Conservation (phyloP, 2,329 filamentous ascomycete species). For the Hypoxylon sp. region DNA sequence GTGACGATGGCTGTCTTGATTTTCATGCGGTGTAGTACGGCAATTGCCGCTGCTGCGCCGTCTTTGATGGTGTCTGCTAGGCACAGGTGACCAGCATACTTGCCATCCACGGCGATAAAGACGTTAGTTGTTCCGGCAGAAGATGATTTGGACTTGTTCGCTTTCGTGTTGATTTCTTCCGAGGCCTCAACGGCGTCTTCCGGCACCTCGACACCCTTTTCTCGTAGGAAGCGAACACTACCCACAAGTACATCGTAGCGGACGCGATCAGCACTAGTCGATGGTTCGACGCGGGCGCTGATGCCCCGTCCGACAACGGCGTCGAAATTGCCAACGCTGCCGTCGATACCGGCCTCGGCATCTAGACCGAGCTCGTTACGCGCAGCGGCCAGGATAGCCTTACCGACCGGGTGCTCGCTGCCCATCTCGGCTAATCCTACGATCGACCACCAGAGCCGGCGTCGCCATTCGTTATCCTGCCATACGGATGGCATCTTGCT, state of each 20-base stretch:
- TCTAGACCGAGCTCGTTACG: conserved; percentile 78
- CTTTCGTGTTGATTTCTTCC: conserved; percentile 62
- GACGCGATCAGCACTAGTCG: conserved; percentile 68
- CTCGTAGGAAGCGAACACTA: conserved; percentile 78
- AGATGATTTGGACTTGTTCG: conserved; percentile 49
- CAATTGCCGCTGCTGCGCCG: conserved; percentile 80
- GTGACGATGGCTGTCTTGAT: conserved; percentile 92
- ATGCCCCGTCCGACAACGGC: conserved; percentile 86
- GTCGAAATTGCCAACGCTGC: conserved; percentile 84
- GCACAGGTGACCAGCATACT: conserved; percentile 82
- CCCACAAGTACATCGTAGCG: conserved; percentile 85
- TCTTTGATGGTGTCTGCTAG: conserved; percentile 92
- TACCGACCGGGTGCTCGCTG: conserved; percentile 95
- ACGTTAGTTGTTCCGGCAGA: conserved; percentile 84
- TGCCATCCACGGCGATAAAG: conserved; percentile 84
- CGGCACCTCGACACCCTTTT: conserved; percentile 73
- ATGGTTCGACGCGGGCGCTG: conserved; percentile 80
- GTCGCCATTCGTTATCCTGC: conserved; percentile 72
- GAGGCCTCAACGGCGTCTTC: conserved; percentile 69
- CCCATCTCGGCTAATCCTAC: conserved; percentile 95
- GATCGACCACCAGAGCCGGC: conserved; percentile 91
- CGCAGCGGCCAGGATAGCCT: conserved; percentile 79
- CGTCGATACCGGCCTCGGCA: conserved; percentile 77
- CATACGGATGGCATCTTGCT: conserved; percentile 72
- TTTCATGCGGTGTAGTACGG: conserved; percentile 83